Conservation (phyloP, 1,284 basidiomycete genomes). For the Tetrapyrgos nigripes region DNA sequence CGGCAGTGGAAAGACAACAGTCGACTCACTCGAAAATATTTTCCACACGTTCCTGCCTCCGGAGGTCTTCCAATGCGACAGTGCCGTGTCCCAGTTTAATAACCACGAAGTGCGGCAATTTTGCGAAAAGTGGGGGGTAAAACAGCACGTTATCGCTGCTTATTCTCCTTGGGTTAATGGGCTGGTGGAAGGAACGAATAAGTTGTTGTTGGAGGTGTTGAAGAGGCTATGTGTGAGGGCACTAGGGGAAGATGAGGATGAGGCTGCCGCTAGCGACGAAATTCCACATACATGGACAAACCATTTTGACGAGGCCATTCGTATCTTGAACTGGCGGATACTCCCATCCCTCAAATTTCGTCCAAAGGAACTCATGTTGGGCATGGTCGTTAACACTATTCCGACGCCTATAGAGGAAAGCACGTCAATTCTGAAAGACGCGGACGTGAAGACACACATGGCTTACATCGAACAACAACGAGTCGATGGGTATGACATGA, state of each 20-base stretch:
- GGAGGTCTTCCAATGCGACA: conserved; percentile 43
- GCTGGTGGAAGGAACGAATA: conserved; percentile 40
- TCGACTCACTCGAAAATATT: conserved; percentile 26
- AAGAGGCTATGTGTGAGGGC: conserved; percentile 36
- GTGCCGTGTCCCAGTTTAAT: conserved; percentile 41
- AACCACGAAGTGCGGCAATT: conserved; percentile 34
- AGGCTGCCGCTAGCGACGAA: not conserved
- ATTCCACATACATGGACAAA: conserved; percentile 34
- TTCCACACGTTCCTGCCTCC: conserved; percentile 25
- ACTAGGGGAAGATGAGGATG: conserved; percentile 30
- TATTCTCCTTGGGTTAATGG: conserved; percentile 49
- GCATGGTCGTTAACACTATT: conserved; percentile 31
- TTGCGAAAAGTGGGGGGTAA: conserved; percentile 29
- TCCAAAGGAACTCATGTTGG: conserved; percentile 1
- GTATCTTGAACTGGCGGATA: conserved; percentile 26
- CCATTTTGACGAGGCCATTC: conserved; percentile 33
- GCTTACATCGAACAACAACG: conserved; percentile 31
- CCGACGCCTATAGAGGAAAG: conserved; percentile 9
- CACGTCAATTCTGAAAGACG: not conserved
- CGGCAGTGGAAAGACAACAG: conserved; percentile 33
- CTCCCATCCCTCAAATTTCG: not conserved
- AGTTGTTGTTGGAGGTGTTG: conserved; percentile 32
- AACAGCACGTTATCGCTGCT: conserved; percentile 30
- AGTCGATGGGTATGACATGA: conserved; percentile 27
- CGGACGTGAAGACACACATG: conserved; percentile 17